Base-by-base conservation (phyloP, 2,329 filamentous ascomycete genomes). In the Colletotrichum truncatum region DNA sequence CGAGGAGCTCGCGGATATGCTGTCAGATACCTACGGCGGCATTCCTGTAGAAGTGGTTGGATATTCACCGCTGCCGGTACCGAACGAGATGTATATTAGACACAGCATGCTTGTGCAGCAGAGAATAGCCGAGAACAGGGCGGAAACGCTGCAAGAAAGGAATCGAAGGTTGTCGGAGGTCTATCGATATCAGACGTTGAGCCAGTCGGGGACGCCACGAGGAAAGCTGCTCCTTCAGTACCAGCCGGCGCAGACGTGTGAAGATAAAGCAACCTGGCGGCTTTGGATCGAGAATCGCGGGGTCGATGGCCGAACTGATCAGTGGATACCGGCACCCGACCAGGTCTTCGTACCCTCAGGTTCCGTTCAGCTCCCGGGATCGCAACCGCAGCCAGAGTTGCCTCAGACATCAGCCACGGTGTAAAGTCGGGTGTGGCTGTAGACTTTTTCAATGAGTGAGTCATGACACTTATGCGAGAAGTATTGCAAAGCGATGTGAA, bases 241-340 rank as follows among this genome's bases (percentile, higher is more conserved):
- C 36, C 54, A 34, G 1, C 61, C 61, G 25, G 58, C 58, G 10
- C 4, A 34, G 10, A 8, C 12, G n/a, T 55, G 51, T 2, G 3
- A 30, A 10, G 58, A 51, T 0, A 45, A 55, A 38, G 49, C 49
- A 6, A n/a, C n/a, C 4, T 62, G 58, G 49, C 36, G 58, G 0
- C 1, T 62, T 7, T 34, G 58, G 49, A 2, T 62, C 3, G 58
- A 62, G 25, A 68, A 67, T 74, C 68, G 38, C 71, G 70, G 2
- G 75, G 77, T 74, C 56, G 68, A 65, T 76, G 76, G 58, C 12
- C 4, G 49, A n/a, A 9, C 49, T 36, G 30, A 6, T 12, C 23
- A 2, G 14, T 52, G 4, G 49, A 7, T 25, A 1, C 32, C 49
- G 21, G 26, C 30, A 12, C 14, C 11, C 3, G 26, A 18, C 32